Conservation (phyloP, 1,284 basidiomycete species). For the Xerocomus tenax region DNA sequence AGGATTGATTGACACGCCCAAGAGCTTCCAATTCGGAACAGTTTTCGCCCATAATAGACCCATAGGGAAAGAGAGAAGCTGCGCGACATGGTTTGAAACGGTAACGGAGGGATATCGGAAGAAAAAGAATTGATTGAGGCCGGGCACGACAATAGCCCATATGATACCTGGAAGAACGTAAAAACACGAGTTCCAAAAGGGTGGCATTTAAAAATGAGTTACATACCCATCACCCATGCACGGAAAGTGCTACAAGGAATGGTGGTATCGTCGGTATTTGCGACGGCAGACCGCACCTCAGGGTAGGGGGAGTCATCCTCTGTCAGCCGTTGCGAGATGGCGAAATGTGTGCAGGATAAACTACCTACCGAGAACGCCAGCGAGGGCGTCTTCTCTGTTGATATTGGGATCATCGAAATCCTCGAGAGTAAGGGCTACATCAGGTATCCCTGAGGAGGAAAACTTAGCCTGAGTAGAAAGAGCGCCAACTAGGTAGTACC, state of each 20-base stretch:
- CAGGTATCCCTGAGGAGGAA: not conserved
- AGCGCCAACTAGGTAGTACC: conserved; percentile 7
- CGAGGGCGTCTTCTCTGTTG: not conserved
- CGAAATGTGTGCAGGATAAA: not conserved
- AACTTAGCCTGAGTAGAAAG: not conserved
- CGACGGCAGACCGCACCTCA: not conserved
- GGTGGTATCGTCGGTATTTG: not conserved
- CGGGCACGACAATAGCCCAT: not conserved
- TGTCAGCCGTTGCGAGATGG: not conserved
- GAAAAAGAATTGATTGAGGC: not conserved
- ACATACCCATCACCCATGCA: not conserved
- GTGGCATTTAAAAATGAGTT: not conserved
- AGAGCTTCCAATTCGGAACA: not conserved
- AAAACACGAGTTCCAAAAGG: not conserved
- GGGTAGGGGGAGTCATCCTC: not conserved
- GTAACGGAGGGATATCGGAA: not conserved
- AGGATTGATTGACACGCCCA: not conserved
- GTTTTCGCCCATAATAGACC: not conserved
- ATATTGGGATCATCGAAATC: not conserved
- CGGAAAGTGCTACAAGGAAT: not conserved
- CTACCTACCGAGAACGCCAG: not conserved
- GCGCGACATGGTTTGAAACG: not conserved
- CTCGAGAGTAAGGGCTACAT: not conserved
- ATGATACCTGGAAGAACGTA: not conserved
- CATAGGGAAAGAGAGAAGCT: not conserved